Evolutionary conservation across 257 asterid species (phyloP), one percentile per base, ranked within the genome.

Genomic region (Fraxinus cuspidata): DNA sequence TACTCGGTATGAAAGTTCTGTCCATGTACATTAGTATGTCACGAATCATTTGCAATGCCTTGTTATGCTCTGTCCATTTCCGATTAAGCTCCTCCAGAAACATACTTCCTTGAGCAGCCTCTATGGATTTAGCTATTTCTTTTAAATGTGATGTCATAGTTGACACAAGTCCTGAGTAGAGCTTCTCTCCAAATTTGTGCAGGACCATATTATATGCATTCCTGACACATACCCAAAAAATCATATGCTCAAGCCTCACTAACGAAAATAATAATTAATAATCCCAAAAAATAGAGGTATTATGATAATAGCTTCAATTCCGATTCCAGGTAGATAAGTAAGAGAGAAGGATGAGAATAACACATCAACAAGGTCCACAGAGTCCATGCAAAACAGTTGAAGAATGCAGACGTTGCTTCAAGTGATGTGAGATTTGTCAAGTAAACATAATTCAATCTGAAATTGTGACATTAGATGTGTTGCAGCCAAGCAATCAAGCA

Each of bases 151-250:
- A 63, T 9, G 86, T 83, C 86, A 83, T 79, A 49, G 86, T 83
- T 23, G 81, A 75, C 60, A 83, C 86, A 38, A 83, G 86, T 31
- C 86, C 86, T n/a, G 83, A 71, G 77, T 83, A 83, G 15, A 83
- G 81, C 69, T 72, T 83, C 74, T 83, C 86, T 56, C 86, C 86
- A 72, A 77, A 83, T 72, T 83, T 83, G 74, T 83, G 86, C 60
- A 83, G 78, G n/a, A 83, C 83, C 86, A 83, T 83, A 66, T 83
- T 83, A 58, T 83, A 83, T 58, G 86, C 86, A 79, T 79, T 83
- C 75, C 86, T 83, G 86, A 65, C 23, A 63, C 16, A 76, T 60
- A 11, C 68, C 29, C 32, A 60, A 25, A 16, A 60, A 5, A 10
- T 60, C 32, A 60, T 2, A 60, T 60, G 68, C 29, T 60, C 10